phyloP scores from a whole-genome alignment of 192 early-diverging fungal genomes.

The Coemansia sp. region DNA sequence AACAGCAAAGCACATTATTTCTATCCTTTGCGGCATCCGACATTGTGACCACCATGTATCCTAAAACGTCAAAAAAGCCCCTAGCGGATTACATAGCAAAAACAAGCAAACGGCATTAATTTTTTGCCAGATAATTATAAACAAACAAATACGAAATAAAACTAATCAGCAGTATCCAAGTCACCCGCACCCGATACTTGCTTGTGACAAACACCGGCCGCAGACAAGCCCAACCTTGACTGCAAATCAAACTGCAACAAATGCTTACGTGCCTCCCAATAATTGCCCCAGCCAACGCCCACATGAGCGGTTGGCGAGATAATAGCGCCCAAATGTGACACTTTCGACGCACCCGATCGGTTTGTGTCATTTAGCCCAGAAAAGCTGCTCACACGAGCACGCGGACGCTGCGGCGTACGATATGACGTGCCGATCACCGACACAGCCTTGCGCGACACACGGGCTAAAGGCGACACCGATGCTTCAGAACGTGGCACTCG shows the following conservation, averaged over 20 bases:
- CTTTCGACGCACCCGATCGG: constrained; percentile 2
- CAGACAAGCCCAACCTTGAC: constrained; percentile 19
- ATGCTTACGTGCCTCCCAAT: constrained; percentile 45
- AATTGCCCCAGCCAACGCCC: constrained; percentile 50
- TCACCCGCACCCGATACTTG: background rate
- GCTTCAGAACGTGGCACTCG: constrained; percentile 18
- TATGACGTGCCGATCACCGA: constrained; percentile 34
- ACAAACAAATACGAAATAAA: background rate
- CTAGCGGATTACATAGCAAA: too few relatives aligned
- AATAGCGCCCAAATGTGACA: constrained; percentile 19
- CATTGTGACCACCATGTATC: too few relatives aligned
- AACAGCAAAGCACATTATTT: too few relatives aligned
- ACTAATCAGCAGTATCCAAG: constrained; percentile 1
- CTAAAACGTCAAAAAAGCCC: too few relatives aligned
- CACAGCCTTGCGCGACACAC: constrained; percentile 23
- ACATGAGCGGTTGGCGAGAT: constrained; percentile 38
- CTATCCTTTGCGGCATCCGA: too few relatives aligned
- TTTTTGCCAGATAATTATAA: background rate
- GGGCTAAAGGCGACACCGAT: constrained; percentile 13
- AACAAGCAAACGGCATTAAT: too few relatives aligned
- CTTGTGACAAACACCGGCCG: background rate
- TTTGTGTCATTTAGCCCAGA: constrained; percentile 12
- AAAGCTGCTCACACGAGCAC: constrained; percentile 36
- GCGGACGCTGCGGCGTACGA: background rate
- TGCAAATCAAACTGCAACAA: constrained; percentile 38